Base-by-base conservation (phyloP, 2,329 filamentous ascomycete genomes). In the Verticillium isaacii region DNA sequence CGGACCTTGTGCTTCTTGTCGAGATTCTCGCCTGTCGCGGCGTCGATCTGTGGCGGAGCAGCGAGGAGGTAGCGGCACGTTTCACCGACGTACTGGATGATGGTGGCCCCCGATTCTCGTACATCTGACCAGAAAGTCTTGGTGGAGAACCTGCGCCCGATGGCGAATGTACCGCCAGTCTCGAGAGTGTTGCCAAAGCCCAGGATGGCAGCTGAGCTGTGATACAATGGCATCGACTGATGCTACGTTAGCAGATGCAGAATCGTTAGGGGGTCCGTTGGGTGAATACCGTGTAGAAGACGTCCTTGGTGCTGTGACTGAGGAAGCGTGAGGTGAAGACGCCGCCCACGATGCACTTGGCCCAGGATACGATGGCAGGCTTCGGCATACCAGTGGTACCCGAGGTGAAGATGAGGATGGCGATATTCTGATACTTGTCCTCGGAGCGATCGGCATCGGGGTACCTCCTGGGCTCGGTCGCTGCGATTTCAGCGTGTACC, bases 71-170 rank as follows among this genome's bases (percentile, higher is more conserved):
- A 96, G 6, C 92, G 88, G 66, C 92, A 89, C 0, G 91, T 94
- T 74, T 96, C 92, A 59, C 92, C 92, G 15, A 96, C 92, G 71
- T 96, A 96, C 72, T 96, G 92, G 64, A 96, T 89, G 4, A 88
- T 82, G 1, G 90, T 95, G 23, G 92, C 89, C 9, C 88, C 78
- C 57, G 84, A 85, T 55, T 83, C 82, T n/a, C 89, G 84, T 17
- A 89, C 89, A 60, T 94, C 90, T 17, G 85, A 78, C 89, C 91
- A 95, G 75, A 94, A 95, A 1, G 80, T 85, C 64, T 83, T 84
- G 2, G 89, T 90, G 2, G 90, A 93, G 77, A 96, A 96, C 68
- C 89, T 91, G 67, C 85, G 87, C 56, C 90, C 90, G 17, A 96
- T 76, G 32, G 90, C 85, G 59, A 93, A 78, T 0, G 92, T 90